Base-by-base conservation (phyloP, 2,329 filamentous ascomycete species). In the Trichoderma harzianum region DNA sequence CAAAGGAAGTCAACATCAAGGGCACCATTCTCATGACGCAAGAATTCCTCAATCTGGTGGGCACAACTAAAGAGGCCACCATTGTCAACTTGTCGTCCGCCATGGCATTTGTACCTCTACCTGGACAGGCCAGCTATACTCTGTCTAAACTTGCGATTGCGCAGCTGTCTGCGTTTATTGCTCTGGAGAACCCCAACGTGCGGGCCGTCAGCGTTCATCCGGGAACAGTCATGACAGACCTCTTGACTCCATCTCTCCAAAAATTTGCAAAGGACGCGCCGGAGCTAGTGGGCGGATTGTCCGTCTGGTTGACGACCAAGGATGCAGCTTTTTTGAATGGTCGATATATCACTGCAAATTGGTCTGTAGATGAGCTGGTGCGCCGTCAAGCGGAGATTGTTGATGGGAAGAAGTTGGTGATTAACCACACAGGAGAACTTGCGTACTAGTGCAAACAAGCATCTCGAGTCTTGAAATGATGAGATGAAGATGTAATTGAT, bases 281-380 rank as follows among this genome's bases (percentile, higher is more conserved):
- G 36, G 36, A 39, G 4, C 7, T 39, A 2, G 36, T 39, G 16
- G 36, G 36, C 16, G 36, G 62, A n/a, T 57, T 14, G 7, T 51
- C 69, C 16, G 51, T 71, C 7, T 71, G 69, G 69, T 36, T 71
- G 6, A 58, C 61, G 16, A 39, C 36, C 16, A 39, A 39, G 6
- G 36, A 39, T 39, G 69, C 69, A 10, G 32, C 30, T 5, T 67
- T 39, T 16, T 71, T 71, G 62, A 58, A 61, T 24, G 62, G 69
- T 21, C 24, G 69, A 30, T 58, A 58, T 16, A 26, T 60, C 1
- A 68, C 34, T n/a, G 69, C 63, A 3, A 68, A 71, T 14, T 71
- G 69, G 69, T 66, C 51, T 28, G 69, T 71, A 18, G 69, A 71
- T n/a, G 69, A 71, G 62, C 62, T 71, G 21, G 28, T 34, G 28